Conservation (phyloP, 1,139 yeast species). For the Sugiyamaella xylanicola region DNA sequence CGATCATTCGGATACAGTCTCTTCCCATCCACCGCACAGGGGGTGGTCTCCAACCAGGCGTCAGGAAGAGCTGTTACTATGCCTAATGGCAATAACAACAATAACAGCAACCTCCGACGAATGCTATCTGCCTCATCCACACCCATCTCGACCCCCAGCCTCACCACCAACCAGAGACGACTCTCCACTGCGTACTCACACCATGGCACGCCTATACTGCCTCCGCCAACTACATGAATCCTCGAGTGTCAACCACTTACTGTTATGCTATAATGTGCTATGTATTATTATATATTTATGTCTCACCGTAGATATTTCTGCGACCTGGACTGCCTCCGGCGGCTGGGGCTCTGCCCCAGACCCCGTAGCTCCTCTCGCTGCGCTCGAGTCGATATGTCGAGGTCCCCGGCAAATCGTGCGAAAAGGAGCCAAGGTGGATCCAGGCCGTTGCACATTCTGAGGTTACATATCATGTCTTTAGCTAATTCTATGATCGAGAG, state of each 20-base stretch:
- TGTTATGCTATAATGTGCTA: not conserved
- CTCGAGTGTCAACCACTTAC: not conserved
- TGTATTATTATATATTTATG: not conserved
- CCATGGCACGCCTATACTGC: conserved; percentile 7
- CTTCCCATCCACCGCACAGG: conserved; percentile 25
- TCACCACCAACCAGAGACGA: conserved; percentile 1
- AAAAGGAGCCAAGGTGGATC: too few species aligned
- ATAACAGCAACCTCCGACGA: conserved; percentile 7
- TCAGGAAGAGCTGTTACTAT: not conserved
- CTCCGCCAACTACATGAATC: conserved; percentile 4
- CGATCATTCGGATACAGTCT: conserved; percentile 35
- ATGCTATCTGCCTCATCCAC: conserved; percentile 12
- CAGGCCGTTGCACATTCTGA: too few species aligned
- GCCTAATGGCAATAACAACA: not conserved
- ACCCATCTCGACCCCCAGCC: conserved; percentile 7
- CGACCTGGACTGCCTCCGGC: not conserved
- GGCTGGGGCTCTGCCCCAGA: not conserved
- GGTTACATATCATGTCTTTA: too few species aligned
- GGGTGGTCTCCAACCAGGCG: not conserved
- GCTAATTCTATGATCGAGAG: too few species aligned
- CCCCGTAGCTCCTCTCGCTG: not conserved
- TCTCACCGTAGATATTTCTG: not conserved
- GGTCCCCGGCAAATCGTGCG: too few species aligned
- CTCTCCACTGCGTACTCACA: conserved; percentile 9
- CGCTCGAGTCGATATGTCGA: too few species aligned